These are phyloP conservation scores for Soucietia sequanensis DNA, from an alignment of 805 yeast genomes.

Conservation along the genomic window DNA sequence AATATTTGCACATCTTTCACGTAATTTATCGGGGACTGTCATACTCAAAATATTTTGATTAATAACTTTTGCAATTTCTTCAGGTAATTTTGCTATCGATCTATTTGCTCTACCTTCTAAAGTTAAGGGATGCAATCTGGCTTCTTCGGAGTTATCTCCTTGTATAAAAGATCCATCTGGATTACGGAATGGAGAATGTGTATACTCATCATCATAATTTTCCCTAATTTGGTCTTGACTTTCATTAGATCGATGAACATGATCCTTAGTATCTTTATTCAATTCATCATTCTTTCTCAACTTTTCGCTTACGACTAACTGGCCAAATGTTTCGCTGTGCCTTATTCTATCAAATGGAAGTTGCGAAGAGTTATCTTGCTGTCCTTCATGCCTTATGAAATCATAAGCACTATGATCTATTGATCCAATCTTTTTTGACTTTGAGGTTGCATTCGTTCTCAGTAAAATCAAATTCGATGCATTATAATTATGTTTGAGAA, in stretches of 20 bases:
- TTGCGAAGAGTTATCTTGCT: background rate
- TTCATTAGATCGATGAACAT: no score
- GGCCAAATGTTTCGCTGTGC: conserved; percentile 23
- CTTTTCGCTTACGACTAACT: conserved; percentile 20
- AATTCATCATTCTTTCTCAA: conserved; percentile 8
- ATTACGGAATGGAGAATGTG: conserved; percentile 35
- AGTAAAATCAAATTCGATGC: no score
- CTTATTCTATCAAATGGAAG: conserved; percentile 19
- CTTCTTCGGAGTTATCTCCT: conserved; percentile 47
- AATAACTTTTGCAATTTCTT: conserved; percentile 54
- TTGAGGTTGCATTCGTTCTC: background rate
- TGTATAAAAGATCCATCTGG: conserved; percentile 39
- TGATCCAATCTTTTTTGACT: no score
- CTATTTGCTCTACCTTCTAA: conserved; percentile 54
- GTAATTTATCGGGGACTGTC: conserved; percentile 62
- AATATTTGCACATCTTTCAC: conserved; percentile 59
- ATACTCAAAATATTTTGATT: conserved; percentile 59
- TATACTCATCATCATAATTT: conserved; percentile 1
- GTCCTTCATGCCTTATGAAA: background rate
- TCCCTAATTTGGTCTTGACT: background rate
- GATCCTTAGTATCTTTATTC: no score
- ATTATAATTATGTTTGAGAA: no score
- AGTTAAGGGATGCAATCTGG: conserved; percentile 60
- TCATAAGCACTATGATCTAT: background rate
- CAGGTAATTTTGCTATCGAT: conserved; percentile 54